These are phyloP conservation scores for Solanum bulbocastanum DNA, from an alignment of 257 asterid genomes.

Conservation along the genomic window DNA sequence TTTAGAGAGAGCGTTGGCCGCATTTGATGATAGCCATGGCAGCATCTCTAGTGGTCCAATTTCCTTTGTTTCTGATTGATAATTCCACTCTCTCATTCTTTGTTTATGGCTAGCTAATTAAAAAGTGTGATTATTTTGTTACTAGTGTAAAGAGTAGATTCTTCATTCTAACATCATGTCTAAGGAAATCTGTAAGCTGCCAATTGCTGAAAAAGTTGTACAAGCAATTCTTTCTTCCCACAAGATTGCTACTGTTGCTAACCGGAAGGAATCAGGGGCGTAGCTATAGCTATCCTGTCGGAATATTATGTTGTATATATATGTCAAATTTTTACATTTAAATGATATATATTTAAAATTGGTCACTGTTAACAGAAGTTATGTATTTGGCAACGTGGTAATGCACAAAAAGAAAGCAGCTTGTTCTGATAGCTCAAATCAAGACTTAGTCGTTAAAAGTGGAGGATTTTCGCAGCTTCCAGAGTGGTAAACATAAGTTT, in stretches of 20 bases:
- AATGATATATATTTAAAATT: too few relatives aligned
- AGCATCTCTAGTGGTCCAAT: constrained; percentile 64
- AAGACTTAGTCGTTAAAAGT: neutral
- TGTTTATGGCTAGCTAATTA: neutral
- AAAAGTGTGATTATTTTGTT: constrained; percentile 5
- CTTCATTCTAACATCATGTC: constrained; percentile 13
- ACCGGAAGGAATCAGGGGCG: neutral
- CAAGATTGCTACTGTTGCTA: neutral
- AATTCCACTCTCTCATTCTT: neutral
- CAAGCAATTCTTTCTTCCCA: neutral
- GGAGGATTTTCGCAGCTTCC: neutral
- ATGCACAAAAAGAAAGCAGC: neutral
- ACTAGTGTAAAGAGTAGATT: constrained; percentile 4
- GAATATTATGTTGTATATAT: neutral
- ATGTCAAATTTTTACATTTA: neutral
- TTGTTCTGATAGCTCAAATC: neutral
- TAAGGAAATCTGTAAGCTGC: neutral
- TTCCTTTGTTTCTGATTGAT: constrained; percentile 56
- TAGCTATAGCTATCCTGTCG: neutral
- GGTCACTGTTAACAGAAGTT: too few relatives aligned
- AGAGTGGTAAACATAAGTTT: neutral
- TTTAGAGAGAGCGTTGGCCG: constrained; percentile 65
- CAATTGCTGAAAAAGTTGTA: neutral
- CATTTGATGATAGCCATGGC: constrained; percentile 69
- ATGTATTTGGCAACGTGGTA: too few relatives aligned